Base-by-base conservation (phyloP, 192 early-diverging fungal species). In the Dimargaris verticillata region DNA sequence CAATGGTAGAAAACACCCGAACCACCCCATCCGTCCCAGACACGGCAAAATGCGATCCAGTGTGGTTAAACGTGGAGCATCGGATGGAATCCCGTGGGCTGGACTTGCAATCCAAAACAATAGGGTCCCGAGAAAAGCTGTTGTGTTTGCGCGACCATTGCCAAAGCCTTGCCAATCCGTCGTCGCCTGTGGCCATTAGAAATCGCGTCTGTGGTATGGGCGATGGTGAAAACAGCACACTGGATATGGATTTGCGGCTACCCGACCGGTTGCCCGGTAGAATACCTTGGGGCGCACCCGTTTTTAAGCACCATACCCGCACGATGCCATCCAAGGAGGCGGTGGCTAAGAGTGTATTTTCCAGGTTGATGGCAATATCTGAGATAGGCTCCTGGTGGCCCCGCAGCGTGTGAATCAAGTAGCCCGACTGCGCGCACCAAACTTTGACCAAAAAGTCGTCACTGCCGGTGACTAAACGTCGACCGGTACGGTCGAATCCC, bases 381-480 rank as follows among this genome's bases (percentile, higher is more conserved):
- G 83, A 79, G 49, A 93, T 82, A 41, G 85, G 84, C 41, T 77
- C 75, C 42, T 74, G 67, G 61, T 93, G 91, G 14, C 88, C 88
- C 59, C 88, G 79, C n/a, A 93, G 72, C 0, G 88, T 85, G 66
- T 87, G 78, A 42, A 93, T 79, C 12, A 91, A 73, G 57, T 77
- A 82, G 28, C 88, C 91, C 9, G 86, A 83, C 2, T 77, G 70
- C 22, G 86, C 78, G 66, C 85, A 86, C 88, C 88, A 93, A 3
- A 91, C 72, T 58, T 90, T 93, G 58, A 93, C 80, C 26, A 93
- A 63, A 45, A 78, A 86, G 67, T 93, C 91, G 68, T 93, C 91
- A 69, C 86, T 88, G 55, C 88, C 91, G 29, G 90, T 92, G 48
- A 89, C 80, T 54, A 88, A 74, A 17, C 87, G 76, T 38, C 74